Conservation (phyloP, 345 rosid genomes). For the Moricandia arvensis region DNA sequence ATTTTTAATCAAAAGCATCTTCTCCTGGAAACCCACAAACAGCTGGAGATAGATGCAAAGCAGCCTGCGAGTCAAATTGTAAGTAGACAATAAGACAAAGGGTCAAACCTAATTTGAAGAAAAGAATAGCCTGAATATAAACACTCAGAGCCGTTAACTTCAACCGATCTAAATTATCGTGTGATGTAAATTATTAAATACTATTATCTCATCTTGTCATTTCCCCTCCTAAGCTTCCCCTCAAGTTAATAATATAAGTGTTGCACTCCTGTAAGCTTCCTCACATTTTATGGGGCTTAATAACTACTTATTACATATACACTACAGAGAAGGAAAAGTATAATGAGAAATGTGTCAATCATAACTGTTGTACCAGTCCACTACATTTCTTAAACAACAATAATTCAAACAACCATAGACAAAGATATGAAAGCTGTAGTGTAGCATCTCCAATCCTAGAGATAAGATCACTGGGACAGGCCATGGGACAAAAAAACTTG, state of each 20-base stretch:
- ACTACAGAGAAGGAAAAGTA: constrained; percentile 46
- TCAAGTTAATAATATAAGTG: constrained; percentile 70
- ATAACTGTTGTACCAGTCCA: too few species aligned
- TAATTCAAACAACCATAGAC: too few species aligned
- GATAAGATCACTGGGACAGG: too few species aligned
- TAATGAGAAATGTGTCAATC: too few species aligned
- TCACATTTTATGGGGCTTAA: constrained; percentile 63
- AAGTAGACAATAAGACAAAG: not conserved
- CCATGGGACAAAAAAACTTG: too few species aligned
- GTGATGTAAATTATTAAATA: not conserved
- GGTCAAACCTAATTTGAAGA: not conserved
- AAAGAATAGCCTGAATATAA: not conserved
- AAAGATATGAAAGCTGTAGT: too few species aligned
- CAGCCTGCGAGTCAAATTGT: constrained; percentile 61
- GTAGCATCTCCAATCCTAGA: too few species aligned
- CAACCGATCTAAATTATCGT: not conserved
- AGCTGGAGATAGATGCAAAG: constrained; percentile 92
- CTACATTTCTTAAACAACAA: too few species aligned
- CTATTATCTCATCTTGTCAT: constrained; percentile 60
- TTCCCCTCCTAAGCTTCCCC: constrained; percentile 66
- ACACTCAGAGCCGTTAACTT: not conserved
- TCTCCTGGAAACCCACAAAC: constrained; percentile 92
- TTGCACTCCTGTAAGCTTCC: constrained; percentile 82
- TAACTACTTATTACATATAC: constrained; percentile 59
- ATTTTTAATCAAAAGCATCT: constrained; percentile 71